Base-by-base conservation (phyloP, 805 yeast genomes). In the Zygosaccharomyces bisporus region DNA sequence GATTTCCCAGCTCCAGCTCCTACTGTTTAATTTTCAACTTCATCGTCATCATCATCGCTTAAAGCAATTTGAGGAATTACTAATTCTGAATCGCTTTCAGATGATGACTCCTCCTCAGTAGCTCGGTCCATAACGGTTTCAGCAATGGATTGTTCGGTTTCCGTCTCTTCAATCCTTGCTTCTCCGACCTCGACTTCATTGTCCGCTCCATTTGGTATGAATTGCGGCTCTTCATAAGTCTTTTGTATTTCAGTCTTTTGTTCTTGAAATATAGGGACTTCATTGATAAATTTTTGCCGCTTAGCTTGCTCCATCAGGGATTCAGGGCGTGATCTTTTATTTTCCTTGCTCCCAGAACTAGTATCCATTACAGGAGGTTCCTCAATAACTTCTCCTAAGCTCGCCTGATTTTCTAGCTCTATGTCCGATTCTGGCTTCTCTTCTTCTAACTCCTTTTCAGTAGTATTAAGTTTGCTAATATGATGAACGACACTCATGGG, bases 401-500 rank as follows among this genome's bases (percentile, higher is more conserved):
- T 20, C 23, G 12, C 33, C 18, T 54, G 58, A n/a, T 53, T 55
- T 12, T 56, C 47, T n/a, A 34, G 12, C 18, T 33, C 30, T 19
- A 30, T 14, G 34, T 27, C 14, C 16, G 21, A 19, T 17, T 6
- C 12, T 13, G 20, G 23, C 25, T 39, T 30, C 21, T 43, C 37
- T n/a, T 8, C 17, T 3, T 16, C 20, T 51, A n/a, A 6, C n/a
- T 7, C 32, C 46, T 19, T 51, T 55, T 39, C 48, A 56, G 12
- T 50, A 51, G 6, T 42, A 39, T 58, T 57, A 49, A 54, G 47
- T 50, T 57, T 32, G 55, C 50, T 30, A 49, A 63, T 50, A 27
- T 54, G 55, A 35, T 64, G 58, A 29, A 66, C 46, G 21, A 59
- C 49, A 14, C 63, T 56, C 50, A 63, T 71, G 3, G 96, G 95